Base-by-base conservation (phyloP, 2,329 filamentous ascomycete species). In the Hypoxylon rubiginosum region DNA sequence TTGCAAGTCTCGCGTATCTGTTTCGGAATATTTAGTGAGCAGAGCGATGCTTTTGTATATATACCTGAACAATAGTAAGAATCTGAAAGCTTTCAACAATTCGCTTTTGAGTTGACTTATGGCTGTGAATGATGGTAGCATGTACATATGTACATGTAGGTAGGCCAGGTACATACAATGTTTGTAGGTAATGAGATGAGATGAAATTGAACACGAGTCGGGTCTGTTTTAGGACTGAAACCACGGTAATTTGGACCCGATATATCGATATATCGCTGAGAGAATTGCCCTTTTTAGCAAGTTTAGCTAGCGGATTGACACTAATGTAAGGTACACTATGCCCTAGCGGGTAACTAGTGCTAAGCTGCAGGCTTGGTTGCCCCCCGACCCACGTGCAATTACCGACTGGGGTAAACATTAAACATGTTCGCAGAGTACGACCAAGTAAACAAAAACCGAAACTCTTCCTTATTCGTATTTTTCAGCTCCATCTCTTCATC, bases 1-100 rank as follows among this genome's bases (percentile, higher is more conserved):
- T 52, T 61, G 28, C 36, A 11, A 36, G 17, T 64, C 61, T 56
- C 49, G 52, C 57, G 62, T 66, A 57, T 62, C 57, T 43, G 36
- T 56, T 58, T 50, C 15, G 45, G n/a, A 30, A 49, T 43, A 49
- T 64, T 36, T 39, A 62, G 60, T 52, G 57, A 50, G 56, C 24
- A 64, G 15, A 52, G 64, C 64, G 66, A 36, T 69, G 58, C 19
- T 39, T 67, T 64, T 69, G 57, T 67, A 69, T 58, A 67, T 69
- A 67, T 64, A 66, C 3, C n/a, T 26, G 24, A 5, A 17, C 46
- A 58, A 61, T 17, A 17, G 39, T 2, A 15, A 48, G 46, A 64
- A 61, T 61, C 46, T 53, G 54, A 11, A 43, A 30, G 15, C 17
- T 24, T 30, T 36, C 4, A 45, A 56, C 13, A 21, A 39, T 24